Evolutionary conservation across 768 basidiomycete species (phyloP), one percentile per base, ranked within the genome.

Genomic region (Coprinellus aureogranulatus): DNA sequence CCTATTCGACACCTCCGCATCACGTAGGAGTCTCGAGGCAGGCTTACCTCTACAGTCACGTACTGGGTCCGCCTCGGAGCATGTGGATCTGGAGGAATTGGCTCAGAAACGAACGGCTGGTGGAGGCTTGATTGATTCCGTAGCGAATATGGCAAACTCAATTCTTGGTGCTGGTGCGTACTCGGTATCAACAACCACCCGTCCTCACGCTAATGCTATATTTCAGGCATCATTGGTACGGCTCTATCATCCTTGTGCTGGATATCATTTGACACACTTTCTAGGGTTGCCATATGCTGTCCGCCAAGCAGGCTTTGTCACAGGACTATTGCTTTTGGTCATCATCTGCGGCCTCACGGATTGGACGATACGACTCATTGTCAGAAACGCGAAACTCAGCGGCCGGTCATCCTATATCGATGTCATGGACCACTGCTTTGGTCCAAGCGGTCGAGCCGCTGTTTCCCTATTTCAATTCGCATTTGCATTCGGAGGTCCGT

Each of bases 401-500:
- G 96, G 97, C 0, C 79, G 90, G 48, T 87, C 85, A 62, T 92
- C 92, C 2, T 98, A 98, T 67, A 94, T 95, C 58, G 94, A 89
- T 63, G 89, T 97, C 54, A 96, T 98, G 94, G 78, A 90, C 68
- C 88, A 86, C 51, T 95, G 92, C 71, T 99, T 95, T 71, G 97
- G 97, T 6, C 71, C 83, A 12, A 88, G 86, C 53, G 97, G 97
- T n/a, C 84, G 93, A 52, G 92, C 92, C 2, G 92, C 92, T 0
- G 92, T 97, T 18, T 96, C 95, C 0, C 88, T 98, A 70, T 98
- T 99, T 68, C 97, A 98, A 69, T 98, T 99, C 68, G 79, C 94
- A 3, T 98, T 99, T 68, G 97, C 97, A 8, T 97, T 97, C 62
- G 97, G 97, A 65, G 95, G 94, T 88, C n/a, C n/a, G n/a, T n/a